Conservation (phyloP, 75 land plant genomes). For the Cupressus sempervirens region DNA sequence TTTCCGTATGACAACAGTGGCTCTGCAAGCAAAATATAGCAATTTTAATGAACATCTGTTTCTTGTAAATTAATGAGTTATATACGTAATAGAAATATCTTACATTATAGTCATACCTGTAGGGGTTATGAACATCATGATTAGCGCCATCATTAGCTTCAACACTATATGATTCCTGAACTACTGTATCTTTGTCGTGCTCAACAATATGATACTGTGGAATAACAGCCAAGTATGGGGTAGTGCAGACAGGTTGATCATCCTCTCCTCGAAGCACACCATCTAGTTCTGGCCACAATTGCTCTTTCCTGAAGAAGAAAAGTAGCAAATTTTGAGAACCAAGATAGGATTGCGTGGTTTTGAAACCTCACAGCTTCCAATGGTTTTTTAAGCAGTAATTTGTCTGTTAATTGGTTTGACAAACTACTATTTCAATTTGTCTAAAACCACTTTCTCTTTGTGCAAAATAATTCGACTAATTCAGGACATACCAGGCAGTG, state of each 20-base stretch:
- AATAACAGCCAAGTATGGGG: conserved; percentile 73
- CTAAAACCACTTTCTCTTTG: not conserved
- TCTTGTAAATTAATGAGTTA: not conserved
- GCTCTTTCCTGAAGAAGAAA: conserved; percentile 55
- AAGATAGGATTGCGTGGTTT: not conserved
- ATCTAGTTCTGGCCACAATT: conserved; percentile 84
- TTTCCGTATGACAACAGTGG: conserved; percentile 63
- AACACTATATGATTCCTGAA: conserved; percentile 16
- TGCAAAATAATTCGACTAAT: not conserved
- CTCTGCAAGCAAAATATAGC: conserved; percentile 21
- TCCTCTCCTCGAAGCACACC: conserved; percentile 61
- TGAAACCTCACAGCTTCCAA: not conserved
- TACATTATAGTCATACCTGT: conserved; percentile 39
- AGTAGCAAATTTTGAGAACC: not conserved
- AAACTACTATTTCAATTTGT: not conserved
- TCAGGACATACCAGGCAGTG: conserved; percentile 46
- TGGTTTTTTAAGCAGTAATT: not conserved
- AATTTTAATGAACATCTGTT: not conserved
- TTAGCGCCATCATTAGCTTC: conserved; percentile 50
- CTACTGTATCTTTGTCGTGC: conserved; percentile 31
- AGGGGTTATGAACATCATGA: conserved; percentile 75
- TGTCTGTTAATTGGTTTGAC: not conserved
- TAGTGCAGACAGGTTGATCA: conserved; percentile 31
- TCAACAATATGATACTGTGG: conserved; percentile 62
- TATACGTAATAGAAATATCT: not conserved